A percentile compares a stretch with the other conserved stretches of the same genome.
phyloP scores from a whole-genome alignment of 495 filamentous ascomycete genomes.

The Aspergillus panamensis region DNA sequence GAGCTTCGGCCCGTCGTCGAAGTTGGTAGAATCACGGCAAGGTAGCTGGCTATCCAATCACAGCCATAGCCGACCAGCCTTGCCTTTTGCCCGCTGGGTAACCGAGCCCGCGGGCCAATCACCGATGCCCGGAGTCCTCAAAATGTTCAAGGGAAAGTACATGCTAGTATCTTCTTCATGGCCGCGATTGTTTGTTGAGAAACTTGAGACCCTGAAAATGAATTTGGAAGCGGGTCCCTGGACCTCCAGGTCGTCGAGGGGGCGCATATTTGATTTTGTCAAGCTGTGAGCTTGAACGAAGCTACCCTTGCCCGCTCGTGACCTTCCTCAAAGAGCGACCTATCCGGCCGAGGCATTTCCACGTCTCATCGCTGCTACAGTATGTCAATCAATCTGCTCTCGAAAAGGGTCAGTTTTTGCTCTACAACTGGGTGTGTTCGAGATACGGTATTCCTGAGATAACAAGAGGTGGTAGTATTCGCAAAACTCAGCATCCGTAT shows the following conservation, averaged over 20 bases:
- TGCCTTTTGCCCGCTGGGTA: slow-evolving; percentile 19
- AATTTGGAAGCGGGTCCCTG: too few relatives aligned
- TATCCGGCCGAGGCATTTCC: slow-evolving; percentile 14
- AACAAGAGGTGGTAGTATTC: too few relatives aligned
- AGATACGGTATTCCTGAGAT: too few relatives aligned
- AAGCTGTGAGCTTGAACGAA: neutral
- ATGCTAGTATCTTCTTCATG: neutral
- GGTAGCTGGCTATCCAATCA: slow-evolving; percentile 9
- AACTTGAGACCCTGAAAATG: too few relatives aligned
- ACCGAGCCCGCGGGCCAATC: slow-evolving; percentile 11
- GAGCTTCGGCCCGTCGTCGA: slow-evolving; percentile 43
- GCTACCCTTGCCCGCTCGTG: neutral
- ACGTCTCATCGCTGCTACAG: too few relatives aligned
- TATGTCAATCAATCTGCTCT: too few relatives aligned
- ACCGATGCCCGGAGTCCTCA: neutral
- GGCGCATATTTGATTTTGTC: too few relatives aligned
- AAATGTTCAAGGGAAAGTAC: neutral
- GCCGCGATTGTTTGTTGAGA: neutral
- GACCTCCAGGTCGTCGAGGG: too few relatives aligned
- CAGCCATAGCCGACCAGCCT: neutral
- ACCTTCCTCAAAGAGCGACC: neutral
- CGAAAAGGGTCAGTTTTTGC: too few relatives aligned
- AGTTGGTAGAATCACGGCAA: slow-evolving; percentile 39
- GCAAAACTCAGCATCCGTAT: too few relatives aligned
- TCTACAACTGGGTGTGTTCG: too few relatives aligned